phyloP scores from a whole-genome alignment of 306 rosid genomes.

The Fagus sylvatica region DNA sequence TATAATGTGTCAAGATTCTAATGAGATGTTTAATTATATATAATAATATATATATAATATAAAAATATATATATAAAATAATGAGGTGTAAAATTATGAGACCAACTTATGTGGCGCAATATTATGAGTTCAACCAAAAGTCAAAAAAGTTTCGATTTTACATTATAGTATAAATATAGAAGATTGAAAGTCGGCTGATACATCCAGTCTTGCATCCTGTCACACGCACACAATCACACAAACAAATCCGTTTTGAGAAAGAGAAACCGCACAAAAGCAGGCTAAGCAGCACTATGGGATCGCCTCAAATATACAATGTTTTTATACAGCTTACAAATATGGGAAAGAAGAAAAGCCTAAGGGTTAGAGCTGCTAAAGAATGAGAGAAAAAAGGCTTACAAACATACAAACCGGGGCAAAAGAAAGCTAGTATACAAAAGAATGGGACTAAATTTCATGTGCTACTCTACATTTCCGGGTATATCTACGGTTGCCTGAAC shows the following conservation, averaged over 20 bases:
- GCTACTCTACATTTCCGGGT: constrained; percentile 50
- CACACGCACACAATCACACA: too few species aligned
- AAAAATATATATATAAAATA: too few species aligned
- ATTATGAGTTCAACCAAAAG: too few species aligned
- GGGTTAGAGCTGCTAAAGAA: constrained; percentile 53
- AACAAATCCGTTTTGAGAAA: background rate
- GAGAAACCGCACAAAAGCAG: constrained; percentile 10
- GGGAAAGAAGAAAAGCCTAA: constrained; percentile 28
- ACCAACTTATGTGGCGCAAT: too few species aligned
- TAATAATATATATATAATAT: too few species aligned
- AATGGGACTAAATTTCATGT: constrained; percentile 46
- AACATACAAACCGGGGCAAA: constrained; percentile 32
- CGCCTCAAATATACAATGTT: constrained; percentile 52
- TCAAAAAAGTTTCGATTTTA: too few species aligned
- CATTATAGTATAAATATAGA: too few species aligned
- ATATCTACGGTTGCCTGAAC: constrained; percentile 31
- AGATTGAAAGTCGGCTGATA: too few species aligned
- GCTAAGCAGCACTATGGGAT: constrained; percentile 26
- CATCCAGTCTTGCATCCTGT: too few species aligned
- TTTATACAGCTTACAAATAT: constrained; percentile 31
- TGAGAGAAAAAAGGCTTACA: constrained; percentile 21
- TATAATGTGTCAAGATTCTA: too few species aligned
- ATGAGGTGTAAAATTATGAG: too few species aligned
- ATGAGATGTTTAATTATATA: too few species aligned
- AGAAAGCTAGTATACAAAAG: constrained; percentile 55